These are phyloP conservation scores for Dactylellina parvicollis DNA, from an alignment of 2,329 filamentous ascomycete species.

Conservation along the genomic window DNA sequence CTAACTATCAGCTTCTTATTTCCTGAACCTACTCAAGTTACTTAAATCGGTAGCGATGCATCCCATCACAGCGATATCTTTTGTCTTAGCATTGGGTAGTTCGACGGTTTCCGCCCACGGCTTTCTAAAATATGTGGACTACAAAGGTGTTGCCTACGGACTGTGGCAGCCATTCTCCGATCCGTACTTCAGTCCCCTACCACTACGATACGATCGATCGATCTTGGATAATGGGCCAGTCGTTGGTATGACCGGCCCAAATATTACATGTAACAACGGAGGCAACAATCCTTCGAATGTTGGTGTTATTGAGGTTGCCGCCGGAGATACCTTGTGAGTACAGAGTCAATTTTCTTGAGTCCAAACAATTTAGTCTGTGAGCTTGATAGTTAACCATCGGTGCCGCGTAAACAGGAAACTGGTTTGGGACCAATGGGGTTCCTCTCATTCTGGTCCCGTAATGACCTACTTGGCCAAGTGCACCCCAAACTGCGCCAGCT, in stretches of 20 bases:
- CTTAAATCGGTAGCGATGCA: neutral
- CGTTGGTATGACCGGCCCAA: conserved; percentile 56
- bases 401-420: conserved; percentile 55
- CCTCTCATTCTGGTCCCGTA: conserved; percentile 60
- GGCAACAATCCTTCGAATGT: conserved; percentile 57
- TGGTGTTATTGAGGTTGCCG: conserved; percentile 55
- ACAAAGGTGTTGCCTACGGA: conserved; percentile 58
- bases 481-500: conserved; percentile 58
- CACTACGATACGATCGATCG: conserved; percentile 57
- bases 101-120: conserved; percentile 57
- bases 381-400: neutral
- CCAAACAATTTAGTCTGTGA: neutral
- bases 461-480: conserved; percentile 62
- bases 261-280: conserved; percentile 58
- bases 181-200: conserved; percentile 57
- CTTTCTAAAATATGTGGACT: conserved; percentile 58
- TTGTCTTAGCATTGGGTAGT: conserved; percentile 33
- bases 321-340: conserved; percentile 57
- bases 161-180: conserved; percentile 59
- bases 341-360: neutral
- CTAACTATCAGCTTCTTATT: too few species aligned
- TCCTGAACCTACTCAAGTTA: too few species aligned
- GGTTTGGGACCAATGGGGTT: conserved; percentile 61
- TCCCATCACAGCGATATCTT: neutral
- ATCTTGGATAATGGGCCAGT: conserved; percentile 57